A percentile compares a stretch with the other conserved stretches of the same genome.
Conservation (phyloP, 1,284 basidiomycete species). For the Macrocystidia cucumis region DNA sequence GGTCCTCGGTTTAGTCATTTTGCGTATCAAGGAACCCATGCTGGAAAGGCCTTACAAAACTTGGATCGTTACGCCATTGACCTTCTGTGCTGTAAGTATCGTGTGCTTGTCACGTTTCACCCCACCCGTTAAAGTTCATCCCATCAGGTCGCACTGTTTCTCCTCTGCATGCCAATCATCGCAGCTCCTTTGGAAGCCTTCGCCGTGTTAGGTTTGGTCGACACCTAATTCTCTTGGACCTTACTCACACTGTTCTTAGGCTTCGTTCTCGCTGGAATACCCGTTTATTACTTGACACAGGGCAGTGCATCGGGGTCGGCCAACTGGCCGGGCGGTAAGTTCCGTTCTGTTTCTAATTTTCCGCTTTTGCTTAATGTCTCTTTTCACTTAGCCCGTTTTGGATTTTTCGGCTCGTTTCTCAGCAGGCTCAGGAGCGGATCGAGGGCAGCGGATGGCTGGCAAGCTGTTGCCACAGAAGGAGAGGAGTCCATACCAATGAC, state of each 20-base stretch:
- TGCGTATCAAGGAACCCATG: conserved; percentile 88
- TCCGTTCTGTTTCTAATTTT: too few relatives aligned
- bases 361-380: too few relatives aligned
- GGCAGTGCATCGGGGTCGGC: conserved; percentile 35
- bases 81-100: conserved; percentile 76
- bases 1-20: conserved; percentile 83
- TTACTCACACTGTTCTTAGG: conserved; percentile 18
- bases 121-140: conserved; percentile 5
- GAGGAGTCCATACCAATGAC: conserved; percentile 65
- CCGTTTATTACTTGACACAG: conserved; percentile 80
- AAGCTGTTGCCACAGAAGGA: conserved; percentile 63
- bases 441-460: conserved; percentile 55
- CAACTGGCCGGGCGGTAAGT: conserved; percentile 45
- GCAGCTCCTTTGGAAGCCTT: conserved; percentile 88
- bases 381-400: conserved; percentile 21
- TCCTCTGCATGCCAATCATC: conserved; percentile 92
- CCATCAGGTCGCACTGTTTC: conserved; percentile 77
- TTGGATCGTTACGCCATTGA: conserved; percentile 86
- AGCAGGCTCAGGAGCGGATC: conserved; percentile 43
- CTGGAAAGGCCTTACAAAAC: conserved; percentile 90
- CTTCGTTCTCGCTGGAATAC: conserved; percentile 71
- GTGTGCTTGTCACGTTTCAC: conserved; percentile 5
- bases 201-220: conserved; percentile 69
- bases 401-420: conserved; percentile 25
- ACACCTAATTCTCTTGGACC: conserved; percentile 1